Evolutionary conservation across 306 rosid species (phyloP).

Genomic region (Glycine tomentella): DNA sequence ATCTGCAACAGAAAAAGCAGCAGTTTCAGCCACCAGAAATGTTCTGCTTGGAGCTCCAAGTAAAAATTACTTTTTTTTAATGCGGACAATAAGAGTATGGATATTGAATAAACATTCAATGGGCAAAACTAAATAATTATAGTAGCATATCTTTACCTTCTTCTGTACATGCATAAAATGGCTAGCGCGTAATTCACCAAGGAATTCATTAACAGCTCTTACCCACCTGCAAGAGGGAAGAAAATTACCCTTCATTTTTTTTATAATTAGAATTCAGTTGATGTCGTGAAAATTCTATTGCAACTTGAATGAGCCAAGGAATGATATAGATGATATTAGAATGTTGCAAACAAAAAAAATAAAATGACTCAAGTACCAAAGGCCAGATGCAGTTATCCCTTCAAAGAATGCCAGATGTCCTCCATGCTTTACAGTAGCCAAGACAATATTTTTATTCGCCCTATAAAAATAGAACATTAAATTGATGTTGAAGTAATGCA

Average conservation of each 20-base stretch:
- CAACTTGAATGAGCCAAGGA: too few relatives aligned
- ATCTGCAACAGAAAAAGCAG: constrained; percentile 51
- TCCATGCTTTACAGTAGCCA: constrained; percentile 82
- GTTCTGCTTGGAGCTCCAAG: constrained; percentile 10
- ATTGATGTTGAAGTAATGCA: constrained; percentile 16
- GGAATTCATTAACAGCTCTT: constrained; percentile 75
- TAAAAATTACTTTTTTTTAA: background rate
- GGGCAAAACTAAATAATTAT: constrained; percentile 22
- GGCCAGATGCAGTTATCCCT: constrained; percentile 79
- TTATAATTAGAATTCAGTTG: constrained; percentile 7
- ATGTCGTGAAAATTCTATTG: background rate
- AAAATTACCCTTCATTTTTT: constrained; percentile 7
- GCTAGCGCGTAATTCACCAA: constrained; percentile 67
- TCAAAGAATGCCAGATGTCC: constrained; percentile 91
- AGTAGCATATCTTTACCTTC: constrained; percentile 59
- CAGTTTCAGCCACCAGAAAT: constrained; percentile 44
- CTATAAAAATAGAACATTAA: constrained; percentile 42
- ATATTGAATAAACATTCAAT: constrained; percentile 9
- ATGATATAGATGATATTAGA: too few relatives aligned
- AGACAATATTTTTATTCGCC: constrained; percentile 71
- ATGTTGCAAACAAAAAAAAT: background rate
- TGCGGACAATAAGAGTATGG: background rate
- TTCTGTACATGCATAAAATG: constrained; percentile 69
- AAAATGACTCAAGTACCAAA: constrained; percentile 62
- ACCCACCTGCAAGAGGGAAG: constrained; percentile 82